phyloP scores from a whole-genome alignment of 306 rosid species.

The Cercis canadensis region DNA sequence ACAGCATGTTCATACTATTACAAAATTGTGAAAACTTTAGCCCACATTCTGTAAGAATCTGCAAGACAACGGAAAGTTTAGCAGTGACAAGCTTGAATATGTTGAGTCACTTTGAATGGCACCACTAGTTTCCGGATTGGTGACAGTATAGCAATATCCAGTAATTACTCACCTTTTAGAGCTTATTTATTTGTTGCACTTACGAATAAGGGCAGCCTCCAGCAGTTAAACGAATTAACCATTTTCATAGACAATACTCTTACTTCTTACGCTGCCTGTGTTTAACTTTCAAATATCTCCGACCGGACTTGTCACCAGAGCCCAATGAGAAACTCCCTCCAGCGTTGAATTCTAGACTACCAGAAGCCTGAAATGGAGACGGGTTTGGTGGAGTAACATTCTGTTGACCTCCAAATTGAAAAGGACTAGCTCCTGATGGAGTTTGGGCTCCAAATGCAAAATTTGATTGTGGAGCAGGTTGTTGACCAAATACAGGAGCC shows the following conservation, averaged over 20 bases:
- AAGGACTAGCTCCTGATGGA: constrained; percentile 55
- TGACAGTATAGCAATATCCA: constrained; percentile 28
- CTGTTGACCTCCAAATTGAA: constrained; percentile 65
- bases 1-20: constrained; percentile 54
- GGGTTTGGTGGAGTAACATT: constrained; percentile 60
- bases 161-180: constrained; percentile 25
- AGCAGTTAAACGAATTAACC: constrained; percentile 29
- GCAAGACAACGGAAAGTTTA: constrained; percentile 15
- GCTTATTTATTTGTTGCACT: constrained; percentile 28
- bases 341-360: constrained; percentile 60
- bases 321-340: constrained; percentile 91
- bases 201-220: constrained; percentile 19
- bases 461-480: constrained; percentile 52
- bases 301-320: constrained; percentile 70
- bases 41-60: constrained; percentile 34
- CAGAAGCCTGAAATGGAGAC: constrained; percentile 74
- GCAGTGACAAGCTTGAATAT: constrained; percentile 24
- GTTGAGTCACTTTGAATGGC: constrained; percentile 38
- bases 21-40: constrained; percentile 62
- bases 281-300: constrained; percentile 56
- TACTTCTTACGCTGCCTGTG: constrained; percentile 70
- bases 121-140: constrained; percentile 39
- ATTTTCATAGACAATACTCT: constrained; percentile 28
- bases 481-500: constrained; percentile 60
- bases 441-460: constrained; percentile 64